Evolutionary conservation across 1,284 basidiomycete genomes (phyloP), one percentile per base, ranked within the genome.

Genomic region (Sphaerobolus stellatus): DNA sequence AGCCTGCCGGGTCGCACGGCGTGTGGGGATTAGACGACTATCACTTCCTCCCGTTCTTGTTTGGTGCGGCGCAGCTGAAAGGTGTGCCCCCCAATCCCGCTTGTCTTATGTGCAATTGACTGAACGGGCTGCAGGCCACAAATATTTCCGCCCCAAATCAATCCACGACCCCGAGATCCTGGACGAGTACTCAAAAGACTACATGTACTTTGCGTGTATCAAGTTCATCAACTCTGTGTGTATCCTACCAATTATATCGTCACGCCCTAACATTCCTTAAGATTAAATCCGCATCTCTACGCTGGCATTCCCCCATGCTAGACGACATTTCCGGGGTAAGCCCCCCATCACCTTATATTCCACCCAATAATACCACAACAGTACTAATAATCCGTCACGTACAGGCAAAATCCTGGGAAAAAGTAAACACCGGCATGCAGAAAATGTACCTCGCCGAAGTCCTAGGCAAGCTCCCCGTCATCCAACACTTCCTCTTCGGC

Each of bases 1-100:
- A 98, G 69, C 96, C 96, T 4, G 95, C 96, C 2, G 95, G 95
- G 16, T 97, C 94, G 7, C 96, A 98, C 69, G 96, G 96, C 1
- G 97, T 98, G 0, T 99, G 96, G 93, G 97, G 97, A 1, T 75
- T 99, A 50, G 96, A 99, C 66, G 96, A 99, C 67, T 99, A 98
- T 66, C 94, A 98, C 63, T 98, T 98, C 71, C 76, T 98, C 2
- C 95, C 95, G 0, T 99, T 98, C 74, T 69, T 97, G 8, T 96
- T 90, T 70, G 94, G 94, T 3, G 83, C 89, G 1, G 90, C 89
- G 0, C 92, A 96, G 66, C 74, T 97, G 52, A 77, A 80, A 72
- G 86, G 90, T 83, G 58, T 4, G 6, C 31, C 62, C 49, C 24
- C 34, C 16, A 52, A 14, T 11, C 24, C 33, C 27, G 25, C 57